Conservation (phyloP, 768 basidiomycete species). For the Boletus vinaceobasis region DNA sequence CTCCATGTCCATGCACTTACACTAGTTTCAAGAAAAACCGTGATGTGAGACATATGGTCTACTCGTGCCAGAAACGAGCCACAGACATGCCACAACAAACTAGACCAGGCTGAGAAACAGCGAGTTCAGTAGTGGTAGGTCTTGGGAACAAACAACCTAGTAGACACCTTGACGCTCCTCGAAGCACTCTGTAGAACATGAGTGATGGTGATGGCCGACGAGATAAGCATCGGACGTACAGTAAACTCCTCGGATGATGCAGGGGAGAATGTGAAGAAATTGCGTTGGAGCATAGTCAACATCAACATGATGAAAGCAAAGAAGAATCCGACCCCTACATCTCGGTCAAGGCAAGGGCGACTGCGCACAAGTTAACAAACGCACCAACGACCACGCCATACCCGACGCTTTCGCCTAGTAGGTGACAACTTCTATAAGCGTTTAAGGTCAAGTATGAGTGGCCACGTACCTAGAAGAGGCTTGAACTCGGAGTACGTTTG, state of each 20-base stretch:
- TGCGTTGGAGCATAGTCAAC: conserved; percentile 43
- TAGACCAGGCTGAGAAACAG: conserved; percentile 39
- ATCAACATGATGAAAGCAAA: conserved; percentile 47
- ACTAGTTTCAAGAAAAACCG: conserved; percentile 16
- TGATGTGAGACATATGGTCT: background rate
- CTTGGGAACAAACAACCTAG: background rate
- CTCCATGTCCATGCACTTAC: conserved; percentile 60
- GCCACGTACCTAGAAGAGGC: conserved; percentile 36
- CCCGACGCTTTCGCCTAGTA: conserved; percentile 44
- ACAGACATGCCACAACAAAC: conserved; percentile 49
- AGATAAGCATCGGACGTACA: conserved; percentile 23
- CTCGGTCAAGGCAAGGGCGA: background rate
- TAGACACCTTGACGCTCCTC: conserved; percentile 40
- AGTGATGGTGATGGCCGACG: background rate
- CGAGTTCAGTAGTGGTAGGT: background rate
- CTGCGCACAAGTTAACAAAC: conserved; percentile 2
- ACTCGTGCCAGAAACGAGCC: background rate
- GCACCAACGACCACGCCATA: conserved; percentile 49
- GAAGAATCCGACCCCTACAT: conserved; percentile 47
- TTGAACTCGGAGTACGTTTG: conserved; percentile 36
- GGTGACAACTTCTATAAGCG: background rate
- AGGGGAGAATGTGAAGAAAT: conserved; percentile 45
- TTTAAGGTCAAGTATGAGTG: background rate
- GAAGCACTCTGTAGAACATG: conserved; percentile 38
- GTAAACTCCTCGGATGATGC: conserved; percentile 47